A percentile compares a stretch with the other conserved stretches of the same genome.
Conservation (phyloP, 2,329 filamentous ascomycete species). For the Nothophoma quercina region DNA sequence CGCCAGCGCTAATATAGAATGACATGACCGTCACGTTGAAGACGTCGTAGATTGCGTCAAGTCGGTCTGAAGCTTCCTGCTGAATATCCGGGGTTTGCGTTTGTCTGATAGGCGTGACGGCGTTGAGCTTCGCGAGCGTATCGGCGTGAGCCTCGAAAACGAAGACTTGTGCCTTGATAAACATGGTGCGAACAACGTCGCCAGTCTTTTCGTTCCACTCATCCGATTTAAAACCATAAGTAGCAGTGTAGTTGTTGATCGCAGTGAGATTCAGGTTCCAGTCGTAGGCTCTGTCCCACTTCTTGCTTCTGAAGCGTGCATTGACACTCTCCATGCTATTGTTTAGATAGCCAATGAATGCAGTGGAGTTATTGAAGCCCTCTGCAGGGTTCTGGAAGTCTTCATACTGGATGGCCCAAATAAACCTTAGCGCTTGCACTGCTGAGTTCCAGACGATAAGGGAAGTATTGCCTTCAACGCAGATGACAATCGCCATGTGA, state of each 20-base stretch:
- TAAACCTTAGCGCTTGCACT: slow-evolving; percentile 31
- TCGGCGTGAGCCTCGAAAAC: slow-evolving; percentile 36
- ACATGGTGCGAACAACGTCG: slow-evolving; percentile 22
- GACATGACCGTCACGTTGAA: slow-evolving; percentile 36
- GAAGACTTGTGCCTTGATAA: slow-evolving; percentile 33
- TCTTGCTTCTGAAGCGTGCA: slow-evolving; percentile 25
- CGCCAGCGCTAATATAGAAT: slow-evolving; percentile 34
- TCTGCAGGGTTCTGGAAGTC: slow-evolving; percentile 24
- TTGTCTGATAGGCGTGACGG: slow-evolving; percentile 19
- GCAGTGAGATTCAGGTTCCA: slow-evolving; percentile 34
- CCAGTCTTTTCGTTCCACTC: slow-evolving; percentile 33
- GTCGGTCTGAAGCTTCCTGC: slow-evolving; percentile 1
- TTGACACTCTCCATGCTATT: slow-evolving; percentile 30
- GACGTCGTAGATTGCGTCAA: slow-evolving; percentile 29
- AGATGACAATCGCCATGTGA: slow-evolving; percentile 66
- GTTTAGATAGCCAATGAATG: slow-evolving; percentile 25
- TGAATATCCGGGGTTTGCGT: background rate
- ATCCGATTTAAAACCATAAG: slow-evolving; percentile 25
- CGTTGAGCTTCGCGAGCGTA: slow-evolving; percentile 34
- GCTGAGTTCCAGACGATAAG: slow-evolving; percentile 36
- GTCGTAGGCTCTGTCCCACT: slow-evolving; percentile 30
- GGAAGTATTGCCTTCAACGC: slow-evolving; percentile 61
- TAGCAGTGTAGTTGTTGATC: slow-evolving; percentile 29
- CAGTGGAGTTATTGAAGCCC: slow-evolving; percentile 19
- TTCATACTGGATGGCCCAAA: slow-evolving; percentile 26